Conservation (phyloP, 345 rosid genomes). For the Cardamine resedifolia region DNA sequence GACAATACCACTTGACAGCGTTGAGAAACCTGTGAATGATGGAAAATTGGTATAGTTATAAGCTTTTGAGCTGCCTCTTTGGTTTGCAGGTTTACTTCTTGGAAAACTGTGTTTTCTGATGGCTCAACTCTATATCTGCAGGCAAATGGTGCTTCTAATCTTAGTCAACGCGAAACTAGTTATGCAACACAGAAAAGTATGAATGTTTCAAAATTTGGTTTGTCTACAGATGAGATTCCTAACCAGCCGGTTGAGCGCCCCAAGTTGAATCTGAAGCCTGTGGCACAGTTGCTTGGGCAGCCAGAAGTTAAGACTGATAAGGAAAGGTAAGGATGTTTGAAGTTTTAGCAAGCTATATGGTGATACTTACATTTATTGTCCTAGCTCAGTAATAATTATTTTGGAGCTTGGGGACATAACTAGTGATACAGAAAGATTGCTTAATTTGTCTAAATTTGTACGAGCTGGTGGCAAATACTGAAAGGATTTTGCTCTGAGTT, state of each 20-base stretch:
- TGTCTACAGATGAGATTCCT: slow-evolving; percentile 45
- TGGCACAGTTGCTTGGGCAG: slow-evolving; percentile 56
- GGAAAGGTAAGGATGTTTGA: slow-evolving; percentile 52
- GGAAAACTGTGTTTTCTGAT: slow-evolving; percentile 22
- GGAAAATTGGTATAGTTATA: slow-evolving; percentile 46
- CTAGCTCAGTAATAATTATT: slow-evolving; percentile 7
- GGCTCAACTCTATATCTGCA: slow-evolving; percentile 17
- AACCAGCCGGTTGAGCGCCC: slow-evolving; percentile 59
- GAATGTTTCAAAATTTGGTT: slow-evolving; percentile 43
- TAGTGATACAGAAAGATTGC: slow-evolving; percentile 8
- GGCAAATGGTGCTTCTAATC: slow-evolving; percentile 34
- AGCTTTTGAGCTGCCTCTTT: slow-evolving; percentile 3
- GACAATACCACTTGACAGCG: slow-evolving; percentile 56
- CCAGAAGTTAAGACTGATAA: slow-evolving; percentile 49
- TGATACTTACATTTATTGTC: background rate
- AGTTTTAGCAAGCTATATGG: background rate
- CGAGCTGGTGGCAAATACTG: background rate
- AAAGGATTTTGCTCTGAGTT: slow-evolving; percentile 20
- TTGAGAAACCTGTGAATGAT: slow-evolving; percentile 43
- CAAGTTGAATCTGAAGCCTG: slow-evolving; percentile 63
- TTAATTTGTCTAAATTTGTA: background rate
- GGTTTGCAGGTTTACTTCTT: slow-evolving; percentile 10
- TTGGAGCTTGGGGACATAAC: slow-evolving; percentile 8
- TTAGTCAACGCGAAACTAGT: slow-evolving; percentile 39
- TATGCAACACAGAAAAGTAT: slow-evolving; percentile 35